phyloP scores from a whole-genome alignment of 345 rosid species.

The Syzygium grande region DNA sequence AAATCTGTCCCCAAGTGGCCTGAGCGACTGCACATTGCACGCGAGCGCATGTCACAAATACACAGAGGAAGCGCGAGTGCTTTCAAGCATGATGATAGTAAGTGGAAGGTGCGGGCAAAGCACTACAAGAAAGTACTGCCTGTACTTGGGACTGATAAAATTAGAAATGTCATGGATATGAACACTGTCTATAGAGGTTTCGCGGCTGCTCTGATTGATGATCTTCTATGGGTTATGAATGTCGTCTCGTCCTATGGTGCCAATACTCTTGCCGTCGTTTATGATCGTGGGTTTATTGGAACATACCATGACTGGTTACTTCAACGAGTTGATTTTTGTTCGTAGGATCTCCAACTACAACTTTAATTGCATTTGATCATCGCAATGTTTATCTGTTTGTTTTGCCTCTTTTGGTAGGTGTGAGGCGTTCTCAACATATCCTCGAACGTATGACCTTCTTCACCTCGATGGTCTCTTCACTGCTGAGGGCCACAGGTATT shows the following conservation, averaged over 20 bases:
- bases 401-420: constrained; percentile 50
- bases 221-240: constrained; percentile 96
- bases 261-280: constrained; percentile 74
- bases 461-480: constrained; percentile 90
- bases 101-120: constrained; percentile 79
- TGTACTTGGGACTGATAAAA: constrained; percentile 69
- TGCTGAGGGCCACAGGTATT: constrained; percentile 84
- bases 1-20: constrained; percentile 81
- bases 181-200: constrained; percentile 93
- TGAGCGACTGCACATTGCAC: constrained; percentile 55
- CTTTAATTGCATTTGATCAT: neutral
- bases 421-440: constrained; percentile 96
- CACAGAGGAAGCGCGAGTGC: constrained; percentile 56
- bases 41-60: constrained; percentile 67
- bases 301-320: constrained; percentile 88
- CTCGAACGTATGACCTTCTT: constrained; percentile 92
- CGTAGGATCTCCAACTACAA: neutral
- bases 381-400: neutral
- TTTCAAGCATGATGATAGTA: constrained; percentile 70
- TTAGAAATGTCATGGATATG: constrained; percentile 98
- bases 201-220: constrained; percentile 65
- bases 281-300: constrained; percentile 90
- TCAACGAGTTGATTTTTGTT: neutral
- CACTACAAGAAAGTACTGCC: constrained; percentile 86
- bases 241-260: constrained; percentile 81